phyloP scores from a whole-genome alignment of 805 yeast species.

The Kluyveromyces dobzhanskii region DNA sequence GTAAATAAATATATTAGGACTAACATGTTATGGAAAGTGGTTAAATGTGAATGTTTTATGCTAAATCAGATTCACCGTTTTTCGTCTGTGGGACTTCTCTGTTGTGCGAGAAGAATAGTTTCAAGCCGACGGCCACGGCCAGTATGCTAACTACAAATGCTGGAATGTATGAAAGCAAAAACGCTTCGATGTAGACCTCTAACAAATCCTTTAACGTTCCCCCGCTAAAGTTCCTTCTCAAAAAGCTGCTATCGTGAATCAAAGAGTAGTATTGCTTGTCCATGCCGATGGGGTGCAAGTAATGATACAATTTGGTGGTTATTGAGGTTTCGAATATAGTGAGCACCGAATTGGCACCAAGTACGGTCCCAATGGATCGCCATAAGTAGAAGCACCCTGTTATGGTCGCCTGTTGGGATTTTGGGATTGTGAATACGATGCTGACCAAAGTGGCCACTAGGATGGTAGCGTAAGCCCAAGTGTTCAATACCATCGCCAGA shows the following conservation, averaged over 20 bases:
- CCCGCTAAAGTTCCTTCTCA: conserved; percentile 20
- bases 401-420: conserved; percentile 39
- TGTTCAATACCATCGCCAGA: conserved; percentile 29
- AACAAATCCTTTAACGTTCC: conserved; percentile 12
- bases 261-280: conserved; percentile 16
- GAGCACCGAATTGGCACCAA: conserved; percentile 38
- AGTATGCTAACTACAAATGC: conserved; percentile 15
- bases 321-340: conserved; percentile 31
- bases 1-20: too few relatives aligned
- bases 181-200: conserved; percentile 19
- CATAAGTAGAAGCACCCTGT: conserved; percentile 43
- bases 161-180: conserved; percentile 24
- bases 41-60: too few relatives aligned
- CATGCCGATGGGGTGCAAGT: conserved; percentile 21
- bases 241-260: conserved; percentile 23
- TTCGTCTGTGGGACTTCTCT: not conserved
- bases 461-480: conserved; percentile 46
- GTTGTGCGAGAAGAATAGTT: not conserved
- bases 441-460: conserved; percentile 52
- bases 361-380: conserved; percentile 40
- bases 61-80: not conserved
- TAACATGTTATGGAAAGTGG: too few relatives aligned
- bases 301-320: conserved; percentile 25
- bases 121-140: conserved; percentile 10
- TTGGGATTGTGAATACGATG: conserved; percentile 37